A percentile compares a stretch with the other conserved stretches of the same genome.
Conservation (phyloP, 176 grass and related monocot genomes). For the Sorghum bicolor region Sorghum_bicolor_NCBIv3 NC_012871.2:672001-672500, state of each 20-base stretch:
- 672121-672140: constrained; percentile 72
- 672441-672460: neutral
- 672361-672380: neutral
- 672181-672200: constrained; percentile 75
- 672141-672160: constrained; percentile 86
- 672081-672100: constrained; percentile 52
- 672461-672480: neutral
- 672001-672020: constrained; percentile 16
- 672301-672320: neutral
- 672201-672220: constrained; percentile 39
- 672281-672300: neutral
- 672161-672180: constrained; percentile 73
- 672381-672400: neutral
- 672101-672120: constrained; percentile 76
- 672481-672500: neutral
- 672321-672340: neutral
- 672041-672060: neutral
- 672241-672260: constrained; percentile 10
- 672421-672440: neutral
- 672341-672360: neutral
- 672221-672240: constrained; percentile 11
- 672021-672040: neutral
- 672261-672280: neutral
- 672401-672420: neutral
- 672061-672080: constrained; percentile 10